A percentile compares a stretch with the other conserved stretches of the same genome.
These are phyloP conservation scores for Alternaria angustiovoidea DNA, from an alignment of 2,329 filamentous ascomycete genomes.

Conservation along the genomic window DNA sequence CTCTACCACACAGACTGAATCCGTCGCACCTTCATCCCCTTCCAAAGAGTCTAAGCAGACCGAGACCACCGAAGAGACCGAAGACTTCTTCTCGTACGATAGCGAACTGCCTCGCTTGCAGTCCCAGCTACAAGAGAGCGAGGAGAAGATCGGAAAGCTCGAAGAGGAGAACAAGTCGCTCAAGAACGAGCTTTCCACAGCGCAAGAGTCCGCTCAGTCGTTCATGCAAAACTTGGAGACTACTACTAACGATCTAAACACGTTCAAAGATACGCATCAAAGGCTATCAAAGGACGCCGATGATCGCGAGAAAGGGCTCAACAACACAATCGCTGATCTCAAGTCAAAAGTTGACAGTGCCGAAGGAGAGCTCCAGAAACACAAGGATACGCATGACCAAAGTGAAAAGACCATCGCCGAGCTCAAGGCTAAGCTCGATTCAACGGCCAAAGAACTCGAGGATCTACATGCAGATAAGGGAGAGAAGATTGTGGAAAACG, in stretches of 20 bases:
- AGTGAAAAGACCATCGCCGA: conserved; percentile 52
- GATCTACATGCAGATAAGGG: conserved; percentile 51
- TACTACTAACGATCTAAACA: conserved; percentile 69
- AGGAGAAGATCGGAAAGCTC: conserved; percentile 74
- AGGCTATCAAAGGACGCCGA: conserved; percentile 46
- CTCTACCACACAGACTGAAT: conserved; percentile 36
- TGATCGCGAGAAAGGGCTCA: conserved; percentile 42
- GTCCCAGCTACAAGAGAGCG: conserved; percentile 73
- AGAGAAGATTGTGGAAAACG: conserved; percentile 40
- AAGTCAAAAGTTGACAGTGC: conserved; percentile 47
- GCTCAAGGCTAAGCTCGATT: conserved; percentile 40
- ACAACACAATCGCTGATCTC: conserved; percentile 36
- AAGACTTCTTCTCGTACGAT: conserved; percentile 93
- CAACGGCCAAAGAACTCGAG: conserved; percentile 58
- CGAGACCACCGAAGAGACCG: conserved; percentile 53
- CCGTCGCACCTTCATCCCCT: conserved; percentile 33
- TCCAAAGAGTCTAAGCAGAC: conserved; percentile 40
- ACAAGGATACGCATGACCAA: conserved; percentile 53
- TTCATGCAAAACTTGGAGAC: conserved; percentile 69
- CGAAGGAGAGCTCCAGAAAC: conserved; percentile 56
- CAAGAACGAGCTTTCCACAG: conserved; percentile 73
- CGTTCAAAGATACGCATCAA: conserved; percentile 62
- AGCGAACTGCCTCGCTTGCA: conserved; percentile 85
- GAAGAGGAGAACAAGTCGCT: conserved; percentile 73
- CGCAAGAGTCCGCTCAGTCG: conserved; percentile 68